A percentile compares a stretch with the other conserved stretches of the same genome.
Evolutionary conservation across 2,329 filamentous ascomycete species (phyloP).

Genomic region (Exserohilum rostratum): DNA sequence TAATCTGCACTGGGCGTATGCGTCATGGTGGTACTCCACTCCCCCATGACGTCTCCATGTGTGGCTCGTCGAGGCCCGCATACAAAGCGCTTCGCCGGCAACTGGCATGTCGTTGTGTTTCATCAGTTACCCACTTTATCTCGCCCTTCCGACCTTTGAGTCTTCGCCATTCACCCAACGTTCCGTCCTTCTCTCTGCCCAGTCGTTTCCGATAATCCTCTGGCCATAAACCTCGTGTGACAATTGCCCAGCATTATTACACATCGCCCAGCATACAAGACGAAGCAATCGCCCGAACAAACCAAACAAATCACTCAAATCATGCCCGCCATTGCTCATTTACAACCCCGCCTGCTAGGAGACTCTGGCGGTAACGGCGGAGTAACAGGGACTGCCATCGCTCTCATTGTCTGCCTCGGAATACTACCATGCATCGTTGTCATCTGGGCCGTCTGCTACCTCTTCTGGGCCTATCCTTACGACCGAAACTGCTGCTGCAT

Average conservation of each 20-base stretch:
- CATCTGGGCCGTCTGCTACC: constrained; percentile 33
- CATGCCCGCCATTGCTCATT: constrained; percentile 27
- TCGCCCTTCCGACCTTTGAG: background rate
- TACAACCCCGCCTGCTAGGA: constrained; percentile 22
- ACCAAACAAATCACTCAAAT: background rate
- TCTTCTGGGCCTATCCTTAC: constrained; percentile 34
- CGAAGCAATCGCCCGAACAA: background rate
- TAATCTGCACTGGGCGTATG: constrained; percentile 8
- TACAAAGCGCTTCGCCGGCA: constrained; percentile 32
- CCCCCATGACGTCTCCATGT: constrained; percentile 25
- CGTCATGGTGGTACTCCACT: constrained; percentile 20
- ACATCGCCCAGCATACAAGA: background rate
- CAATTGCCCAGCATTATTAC: constrained; percentile 4
- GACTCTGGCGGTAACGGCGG: constrained; percentile 8
- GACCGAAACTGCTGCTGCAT: constrained; percentile 34
- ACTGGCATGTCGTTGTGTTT: constrained; percentile 18
- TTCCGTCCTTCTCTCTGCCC: background rate
- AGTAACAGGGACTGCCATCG: constrained; percentile 28
- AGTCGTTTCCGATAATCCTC: constrained; percentile 5
- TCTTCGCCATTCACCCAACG: constrained; percentile 2
- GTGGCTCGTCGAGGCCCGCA: constrained; percentile 17
- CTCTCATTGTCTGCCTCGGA: constrained; percentile 32
- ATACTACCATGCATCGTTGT: constrained; percentile 33
- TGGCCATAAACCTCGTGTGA: background rate
- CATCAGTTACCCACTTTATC: constrained; percentile 11